Evolutionary conservation across 2,329 filamentous ascomycete species (phyloP), one percentile per base, ranked within the genome.

Genomic region (Cladosporium sp.): DNA sequence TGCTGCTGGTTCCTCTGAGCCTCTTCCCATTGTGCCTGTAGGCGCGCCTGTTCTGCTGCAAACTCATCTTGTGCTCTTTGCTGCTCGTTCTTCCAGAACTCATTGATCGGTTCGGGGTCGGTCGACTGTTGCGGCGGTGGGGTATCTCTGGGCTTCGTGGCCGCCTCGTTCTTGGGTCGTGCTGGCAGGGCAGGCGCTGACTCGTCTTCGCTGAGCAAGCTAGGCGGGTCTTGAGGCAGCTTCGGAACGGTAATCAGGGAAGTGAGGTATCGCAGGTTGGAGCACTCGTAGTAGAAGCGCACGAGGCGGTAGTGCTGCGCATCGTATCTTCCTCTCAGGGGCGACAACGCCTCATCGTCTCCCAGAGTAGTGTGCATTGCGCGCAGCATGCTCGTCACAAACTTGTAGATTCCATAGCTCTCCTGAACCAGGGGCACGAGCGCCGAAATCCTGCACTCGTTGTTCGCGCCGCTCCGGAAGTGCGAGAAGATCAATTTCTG

Each of bases 361-460:
- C 93, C 92, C 11, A 93, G 93, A 41, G 89, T 61, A 0, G 62
- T 92, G 68, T 99, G 92, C 91, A 99, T 96, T 13, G 93, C 93
- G 50, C 93, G 83, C 55, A 99, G 73, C 93, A 99, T 99, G 85
- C 93, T 99, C 0, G 93, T 99, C 58, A 96, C 91, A 69, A 99
- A 99, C 72, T 97, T 97, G 78, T 99, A 99, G 61, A 99, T 97
- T 42, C 93, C 93, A 70, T 97, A 99, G 68, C 90, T 97, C 75
- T 99, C 93, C 68, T 96, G 89, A 3, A 99, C 93, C 38, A 99
- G 75, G 2, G 91, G 89, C 18, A 97, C 91, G 47, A 99, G 74
- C 1, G 93, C 89, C 12, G 92, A 95, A 63, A 99, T 99, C 55
- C 92, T 82, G 70, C 92, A 97, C 70, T 99, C 93, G 64, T 97